A percentile compares a stretch with the other conserved stretches of the same genome.
Evolutionary conservation across 495 filamentous ascomycete species (phyloP).

Genomic region (Xylaria cubensis): DNA sequence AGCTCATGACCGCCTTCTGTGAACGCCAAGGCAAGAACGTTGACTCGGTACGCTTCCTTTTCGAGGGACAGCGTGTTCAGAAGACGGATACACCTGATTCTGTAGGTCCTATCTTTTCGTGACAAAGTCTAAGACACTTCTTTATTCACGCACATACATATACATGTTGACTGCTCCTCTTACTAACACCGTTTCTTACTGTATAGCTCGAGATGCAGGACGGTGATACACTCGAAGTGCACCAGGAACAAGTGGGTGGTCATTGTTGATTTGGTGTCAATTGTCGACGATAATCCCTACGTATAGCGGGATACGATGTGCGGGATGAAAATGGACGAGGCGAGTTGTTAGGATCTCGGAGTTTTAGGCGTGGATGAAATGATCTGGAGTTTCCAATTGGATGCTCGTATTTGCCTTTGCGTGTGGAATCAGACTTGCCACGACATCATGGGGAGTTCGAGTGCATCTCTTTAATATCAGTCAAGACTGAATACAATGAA

Average conservation of each 20-base stretch:
- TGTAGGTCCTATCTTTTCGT: slow-evolving; percentile 61
- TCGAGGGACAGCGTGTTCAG: slow-evolving; percentile 91
- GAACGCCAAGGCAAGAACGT: slow-evolving; percentile 90
- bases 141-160: not conserved
- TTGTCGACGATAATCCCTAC: not conserved
- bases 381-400: slow-evolving; percentile 18
- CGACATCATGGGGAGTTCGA: slow-evolving; percentile 9
- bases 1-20: slow-evolving; percentile 99
- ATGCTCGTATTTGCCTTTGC: slow-evolving; percentile 23
- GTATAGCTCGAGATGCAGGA: slow-evolving; percentile 93
- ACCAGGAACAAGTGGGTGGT: slow-evolving; percentile 96
- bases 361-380: slow-evolving; percentile 17
- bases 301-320: not conserved
- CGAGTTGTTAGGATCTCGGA: slow-evolving; percentile 5
- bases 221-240: slow-evolving; percentile 95
- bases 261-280: slow-evolving; percentile 43
- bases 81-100: slow-evolving; percentile 89
- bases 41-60: slow-evolving; percentile 89
- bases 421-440: not conserved
- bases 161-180: not conserved
- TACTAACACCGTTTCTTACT: slow-evolving; percentile 8
- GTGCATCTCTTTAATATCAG: slow-evolving; percentile 21
- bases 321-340: slow-evolving; percentile 25
- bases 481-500: slow-evolving; percentile 19
- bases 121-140: not conserved